phyloP scores from a whole-genome alignment of 1,284 basidiomycete genomes.

The Ganoderma leucocontextum region DNA sequence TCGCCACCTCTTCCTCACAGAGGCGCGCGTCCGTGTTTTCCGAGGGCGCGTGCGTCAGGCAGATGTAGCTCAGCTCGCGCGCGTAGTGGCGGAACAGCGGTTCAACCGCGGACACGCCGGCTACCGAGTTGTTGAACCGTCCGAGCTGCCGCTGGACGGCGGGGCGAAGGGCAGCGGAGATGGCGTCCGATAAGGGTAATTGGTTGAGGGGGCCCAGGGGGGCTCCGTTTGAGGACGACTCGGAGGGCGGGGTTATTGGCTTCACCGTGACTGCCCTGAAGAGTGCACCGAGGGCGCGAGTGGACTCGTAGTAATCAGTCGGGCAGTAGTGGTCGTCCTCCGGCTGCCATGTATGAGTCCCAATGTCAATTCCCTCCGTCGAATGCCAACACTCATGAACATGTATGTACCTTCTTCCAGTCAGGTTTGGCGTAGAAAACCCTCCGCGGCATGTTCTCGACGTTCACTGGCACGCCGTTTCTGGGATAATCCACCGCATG shows the following conservation, averaged over 20 bases:
- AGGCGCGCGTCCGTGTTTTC: slow-evolving; percentile 61
- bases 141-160: slow-evolving; percentile 49
- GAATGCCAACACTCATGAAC: neutral
- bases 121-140: slow-evolving; percentile 25
- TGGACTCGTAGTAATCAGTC: slow-evolving; percentile 75
- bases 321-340: slow-evolving; percentile 64
- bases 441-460: slow-evolving; percentile 51
- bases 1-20: slow-evolving; percentile 75
- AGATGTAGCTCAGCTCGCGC: slow-evolving; percentile 74
- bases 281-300: slow-evolving; percentile 71
- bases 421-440: slow-evolving; percentile 76
- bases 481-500: slow-evolving; percentile 78
- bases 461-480: slow-evolving; percentile 71
- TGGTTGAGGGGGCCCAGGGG: slow-evolving; percentile 12
- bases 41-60: slow-evolving; percentile 70
- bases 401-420: slow-evolving; percentile 57
- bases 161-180: slow-evolving; percentile 53
- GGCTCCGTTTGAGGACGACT: slow-evolving; percentile 26
- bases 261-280: slow-evolving; percentile 67
- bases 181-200: slow-evolving; percentile 52
- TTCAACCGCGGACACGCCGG: slow-evolving; percentile 43
- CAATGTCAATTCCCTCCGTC: neutral
- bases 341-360: slow-evolving; percentile 43
- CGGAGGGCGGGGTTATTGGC: slow-evolving; percentile 43
- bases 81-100: slow-evolving; percentile 59